Conservation (phyloP, 2,329 filamentous ascomycete species). For the Davidsoniella eucalypti region DNA sequence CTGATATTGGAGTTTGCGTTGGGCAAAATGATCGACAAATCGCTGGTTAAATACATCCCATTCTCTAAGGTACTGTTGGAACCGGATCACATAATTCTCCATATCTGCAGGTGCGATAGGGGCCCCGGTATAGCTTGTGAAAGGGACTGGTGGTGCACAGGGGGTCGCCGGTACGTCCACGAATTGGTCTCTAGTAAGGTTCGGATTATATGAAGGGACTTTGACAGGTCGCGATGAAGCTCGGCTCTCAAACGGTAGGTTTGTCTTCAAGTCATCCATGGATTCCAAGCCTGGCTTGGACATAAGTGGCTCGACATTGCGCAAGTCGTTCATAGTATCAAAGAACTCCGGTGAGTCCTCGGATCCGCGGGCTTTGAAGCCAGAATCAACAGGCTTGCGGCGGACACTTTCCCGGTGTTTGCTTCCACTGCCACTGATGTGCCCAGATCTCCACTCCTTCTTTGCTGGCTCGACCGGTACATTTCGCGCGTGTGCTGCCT, state of each 20-base stretch:
- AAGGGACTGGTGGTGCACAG: slow-evolving; percentile 28
- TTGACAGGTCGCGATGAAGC: slow-evolving; percentile 26
- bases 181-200: slow-evolving; percentile 20
- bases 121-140: background rate
- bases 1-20: slow-evolving; percentile 25
- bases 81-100: slow-evolving; percentile 1
- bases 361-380: slow-evolving; percentile 24
- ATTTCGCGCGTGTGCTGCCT: slow-evolving; percentile 25
- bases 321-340: slow-evolving; percentile 37
- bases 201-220: slow-evolving; percentile 14
- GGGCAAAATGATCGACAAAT: slow-evolving; percentile 39
- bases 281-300: slow-evolving; percentile 35
- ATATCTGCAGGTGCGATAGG: background rate
- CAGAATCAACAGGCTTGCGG: slow-evolving; percentile 14
- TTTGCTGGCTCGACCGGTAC: slow-evolving; percentile 42
- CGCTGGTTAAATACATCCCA: slow-evolving; percentile 28
- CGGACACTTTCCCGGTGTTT: background rate
- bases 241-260: slow-evolving; percentile 39
- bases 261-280: slow-evolving; percentile 37
- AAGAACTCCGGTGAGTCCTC: slow-evolving; percentile 40
- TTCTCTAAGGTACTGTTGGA: slow-evolving; percentile 8
- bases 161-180: slow-evolving; percentile 34
- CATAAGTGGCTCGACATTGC: slow-evolving; percentile 38
- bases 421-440: slow-evolving; percentile 17
- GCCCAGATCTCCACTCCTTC: slow-evolving; percentile 41